These are phyloP conservation scores for Ceratocystis alfenasii DNA, from an alignment of 2,329 filamentous ascomycete genomes.

Conservation along the genomic window DNA sequence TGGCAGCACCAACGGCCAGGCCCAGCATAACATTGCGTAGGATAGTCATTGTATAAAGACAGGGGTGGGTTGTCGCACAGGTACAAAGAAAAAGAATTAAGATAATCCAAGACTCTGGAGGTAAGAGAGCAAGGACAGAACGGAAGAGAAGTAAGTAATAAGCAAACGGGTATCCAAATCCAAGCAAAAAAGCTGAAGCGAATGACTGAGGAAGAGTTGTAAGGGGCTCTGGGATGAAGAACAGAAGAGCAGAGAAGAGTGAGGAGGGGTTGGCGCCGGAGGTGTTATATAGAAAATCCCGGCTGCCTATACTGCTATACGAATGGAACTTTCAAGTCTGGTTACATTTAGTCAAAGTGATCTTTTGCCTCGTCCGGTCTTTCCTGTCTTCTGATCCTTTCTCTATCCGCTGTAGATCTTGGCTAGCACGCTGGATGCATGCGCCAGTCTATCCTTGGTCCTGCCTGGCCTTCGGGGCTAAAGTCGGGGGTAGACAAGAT, in stretches of 20 bases:
- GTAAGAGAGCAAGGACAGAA: conserved; percentile 1
- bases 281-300: neutral
- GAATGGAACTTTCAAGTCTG: neutral
- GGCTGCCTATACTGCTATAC: neutral
- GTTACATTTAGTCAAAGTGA: neutral
- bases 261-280: neutral
- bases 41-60: conserved; percentile 13
- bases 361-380: neutral
- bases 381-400: neutral
- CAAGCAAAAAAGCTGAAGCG: neutral
- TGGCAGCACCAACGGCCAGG: conserved; percentile 12
- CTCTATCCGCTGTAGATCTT: neutral
- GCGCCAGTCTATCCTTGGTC: neutral
- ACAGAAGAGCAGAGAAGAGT: neutral
- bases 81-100: neutral
- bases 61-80: neutral
- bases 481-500: too few relatives aligned
- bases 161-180: neutral
- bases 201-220: neutral
- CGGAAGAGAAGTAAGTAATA: neutral
- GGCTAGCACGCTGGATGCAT: conserved; percentile 2
- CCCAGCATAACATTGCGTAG: conserved; percentile 18
- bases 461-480: neutral
- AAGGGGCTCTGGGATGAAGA: neutral
- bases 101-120: neutral